phyloP scores from a whole-genome alignment of 1,139 yeast species.

The Saccharomycopsis hybrid region DNA sequence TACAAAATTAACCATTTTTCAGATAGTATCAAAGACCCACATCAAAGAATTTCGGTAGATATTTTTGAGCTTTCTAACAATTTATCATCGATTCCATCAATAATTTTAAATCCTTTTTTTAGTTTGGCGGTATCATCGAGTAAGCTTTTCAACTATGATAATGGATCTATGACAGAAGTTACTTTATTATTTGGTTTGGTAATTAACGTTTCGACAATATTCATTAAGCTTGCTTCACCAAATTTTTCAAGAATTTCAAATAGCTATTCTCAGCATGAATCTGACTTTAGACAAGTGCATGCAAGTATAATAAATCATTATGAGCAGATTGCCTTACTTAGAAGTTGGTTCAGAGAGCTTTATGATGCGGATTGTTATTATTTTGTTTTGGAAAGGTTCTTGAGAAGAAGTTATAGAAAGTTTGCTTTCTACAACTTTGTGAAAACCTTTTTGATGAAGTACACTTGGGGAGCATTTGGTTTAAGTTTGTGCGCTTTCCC shows the following conservation, averaged over 20 bases:
- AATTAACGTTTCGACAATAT: constrained; percentile 73
- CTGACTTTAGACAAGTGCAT: constrained; percentile 77
- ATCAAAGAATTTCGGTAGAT: constrained; percentile 77
- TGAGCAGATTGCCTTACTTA: constrained; percentile 82
- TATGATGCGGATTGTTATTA: constrained; percentile 74
- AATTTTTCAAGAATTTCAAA: constrained; percentile 82
- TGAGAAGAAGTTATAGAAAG: constrained; percentile 71
- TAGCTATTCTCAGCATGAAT: constrained; percentile 75
- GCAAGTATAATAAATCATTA: constrained; percentile 70
- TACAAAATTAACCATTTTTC: constrained; percentile 51
- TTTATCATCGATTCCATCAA: constrained; percentile 75
- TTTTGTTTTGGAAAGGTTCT: constrained; percentile 74
- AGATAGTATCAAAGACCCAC: constrained; percentile 65
- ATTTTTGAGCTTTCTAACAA: constrained; percentile 69
- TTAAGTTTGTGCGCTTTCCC: constrained; percentile 84
- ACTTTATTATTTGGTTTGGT: constrained; percentile 73
- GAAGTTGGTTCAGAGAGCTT: constrained; percentile 77
- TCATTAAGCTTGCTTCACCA: constrained; percentile 74
- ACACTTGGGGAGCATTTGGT: constrained; percentile 96
- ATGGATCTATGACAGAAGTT: constrained; percentile 77
- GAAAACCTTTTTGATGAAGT: constrained; percentile 80
- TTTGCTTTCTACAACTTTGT: constrained; percentile 71
- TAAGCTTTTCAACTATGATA: constrained; percentile 69
- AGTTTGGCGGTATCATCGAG: constrained; percentile 80
- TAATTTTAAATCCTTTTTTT: constrained; percentile 74